Conservation (phyloP, 768 basidiomycete genomes). For the Leccinum olivaceopallidum region DNA sequence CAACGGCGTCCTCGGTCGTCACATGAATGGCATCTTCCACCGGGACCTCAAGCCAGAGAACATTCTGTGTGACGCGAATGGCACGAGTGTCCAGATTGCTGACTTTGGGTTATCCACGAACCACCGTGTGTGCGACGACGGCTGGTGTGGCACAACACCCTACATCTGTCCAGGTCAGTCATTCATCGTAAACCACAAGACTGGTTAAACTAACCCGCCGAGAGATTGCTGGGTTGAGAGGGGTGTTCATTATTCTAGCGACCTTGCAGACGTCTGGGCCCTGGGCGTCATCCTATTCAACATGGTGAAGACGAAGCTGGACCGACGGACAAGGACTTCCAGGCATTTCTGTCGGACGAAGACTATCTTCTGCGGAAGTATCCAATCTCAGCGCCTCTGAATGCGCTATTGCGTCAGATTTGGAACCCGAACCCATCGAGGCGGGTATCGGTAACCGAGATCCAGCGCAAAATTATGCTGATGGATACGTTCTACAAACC, state of each 20-base stretch:
- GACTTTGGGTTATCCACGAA: too few species aligned
- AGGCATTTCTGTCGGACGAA: constrained; percentile 1
- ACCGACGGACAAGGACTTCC: not conserved
- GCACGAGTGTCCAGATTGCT: too few species aligned
- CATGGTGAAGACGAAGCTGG: constrained; percentile 53
- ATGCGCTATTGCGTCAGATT: constrained; percentile 5
- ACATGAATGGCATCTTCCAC: too few species aligned
- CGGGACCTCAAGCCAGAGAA: too few species aligned
- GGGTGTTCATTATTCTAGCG: constrained; percentile 18
- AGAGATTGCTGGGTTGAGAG: constrained; percentile 58
- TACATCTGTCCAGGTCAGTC: too few species aligned
- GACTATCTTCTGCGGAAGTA: constrained; percentile 2
- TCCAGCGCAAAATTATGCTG: constrained; percentile 11
- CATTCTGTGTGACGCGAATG: too few species aligned
- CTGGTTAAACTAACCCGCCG: not conserved
- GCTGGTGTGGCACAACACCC: too few species aligned
- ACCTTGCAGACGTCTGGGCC: constrained; percentile 61
- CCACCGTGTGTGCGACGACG: too few species aligned
- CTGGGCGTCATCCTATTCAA: constrained; percentile 82
- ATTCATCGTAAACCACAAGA: too few species aligned
- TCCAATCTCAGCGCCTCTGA: constrained; percentile 6
- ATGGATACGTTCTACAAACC: constrained; percentile 20
- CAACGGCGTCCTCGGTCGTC: too few species aligned
- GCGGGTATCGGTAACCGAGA: constrained; percentile 2
- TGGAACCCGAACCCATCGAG: constrained; percentile 15